These are phyloP conservation scores for Wickerhamiella brachini DNA, from an alignment of 805 yeast genomes.

Conservation along the genomic window DNA sequence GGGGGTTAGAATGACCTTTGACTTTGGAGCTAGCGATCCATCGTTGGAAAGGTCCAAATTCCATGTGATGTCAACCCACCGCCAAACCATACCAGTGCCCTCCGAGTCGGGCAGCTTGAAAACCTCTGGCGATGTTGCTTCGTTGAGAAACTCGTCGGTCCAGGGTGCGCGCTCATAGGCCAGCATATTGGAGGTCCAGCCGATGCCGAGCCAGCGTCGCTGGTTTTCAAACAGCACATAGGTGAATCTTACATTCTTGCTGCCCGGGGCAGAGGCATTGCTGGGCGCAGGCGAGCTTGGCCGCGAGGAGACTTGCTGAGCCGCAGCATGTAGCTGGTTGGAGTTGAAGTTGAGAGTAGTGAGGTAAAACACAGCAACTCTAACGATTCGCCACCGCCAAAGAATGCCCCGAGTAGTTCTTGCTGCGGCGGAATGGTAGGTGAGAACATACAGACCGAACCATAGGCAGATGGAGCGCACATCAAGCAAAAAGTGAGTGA, in stretches of 20 bases:
- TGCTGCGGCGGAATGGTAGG: conserved; percentile 80
- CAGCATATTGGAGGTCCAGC: conserved; percentile 88
- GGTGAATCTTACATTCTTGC: conserved; percentile 62
- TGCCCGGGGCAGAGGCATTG: conserved; percentile 9
- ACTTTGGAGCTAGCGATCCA: conserved; percentile 54
- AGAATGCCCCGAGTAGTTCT: conserved; percentile 68
- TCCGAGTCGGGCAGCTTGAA: conserved; percentile 70
- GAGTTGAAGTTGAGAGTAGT: conserved; percentile 46
- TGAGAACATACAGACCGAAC: conserved; percentile 45
- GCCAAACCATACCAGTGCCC: conserved; percentile 66
- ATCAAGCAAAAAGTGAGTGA: conserved; percentile 51
- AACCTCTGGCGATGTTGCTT: conserved; percentile 58
- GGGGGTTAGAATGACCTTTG: conserved; percentile 34
- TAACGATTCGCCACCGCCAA: conserved; percentile 67
- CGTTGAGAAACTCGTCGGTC: conserved; percentile 93
- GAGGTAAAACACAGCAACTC: conserved; percentile 61
- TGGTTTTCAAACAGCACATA: conserved; percentile 90
- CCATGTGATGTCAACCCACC: conserved; percentile 94
- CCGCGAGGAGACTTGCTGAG: neutral
- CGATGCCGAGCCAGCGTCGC: conserved; percentile 94
- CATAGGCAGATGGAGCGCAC: conserved; percentile 54
- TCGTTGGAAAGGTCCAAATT: conserved; percentile 77
- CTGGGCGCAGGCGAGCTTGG: neutral
- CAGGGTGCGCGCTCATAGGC: conserved; percentile 91
- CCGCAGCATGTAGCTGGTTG: neutral